phyloP scores from a whole-genome alignment of 352 stramenopile genomes.

The Plasmopara viticola region DNA sequence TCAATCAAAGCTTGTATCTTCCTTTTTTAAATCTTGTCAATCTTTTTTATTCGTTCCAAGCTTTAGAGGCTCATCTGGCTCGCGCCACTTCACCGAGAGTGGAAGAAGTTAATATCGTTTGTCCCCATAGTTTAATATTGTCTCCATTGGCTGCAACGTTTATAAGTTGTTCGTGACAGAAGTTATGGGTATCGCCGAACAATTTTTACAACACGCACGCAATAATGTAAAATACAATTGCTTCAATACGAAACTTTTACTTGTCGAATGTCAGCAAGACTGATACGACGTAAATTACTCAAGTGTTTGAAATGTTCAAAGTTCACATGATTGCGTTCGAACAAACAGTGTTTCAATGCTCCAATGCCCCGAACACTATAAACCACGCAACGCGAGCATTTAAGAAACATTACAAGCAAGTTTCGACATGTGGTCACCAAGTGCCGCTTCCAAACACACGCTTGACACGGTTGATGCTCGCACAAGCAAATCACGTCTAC shows the following conservation, averaged over 20 bases:
- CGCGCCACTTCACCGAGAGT: conserved; percentile 50
- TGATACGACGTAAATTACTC: conserved; percentile 60
- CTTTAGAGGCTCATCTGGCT: conserved; percentile 44
- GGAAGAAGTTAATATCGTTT: conserved; percentile 82
- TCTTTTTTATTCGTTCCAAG: conserved; percentile 80
- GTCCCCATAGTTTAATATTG: conserved; percentile 81
- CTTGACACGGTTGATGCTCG: conserved; percentile 28
- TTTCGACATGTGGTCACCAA: conserved; percentile 9
- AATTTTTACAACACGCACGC: conserved; percentile 68
- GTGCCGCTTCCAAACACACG: conserved; percentile 16
- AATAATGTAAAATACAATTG: conserved; percentile 86
- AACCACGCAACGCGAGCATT: conserved; percentile 70
- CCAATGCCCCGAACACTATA: conserved; percentile 73
- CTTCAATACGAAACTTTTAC: conserved; percentile 53
- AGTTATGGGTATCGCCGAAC: conserved; percentile 69
- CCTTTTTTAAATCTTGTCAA: conserved; percentile 58
- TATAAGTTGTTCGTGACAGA: conserved; percentile 71
- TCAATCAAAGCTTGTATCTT: conserved; percentile 72
- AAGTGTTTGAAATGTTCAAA: conserved; percentile 54
- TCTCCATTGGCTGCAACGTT: conserved; percentile 58
- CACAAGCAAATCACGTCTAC: conserved; percentile 23
- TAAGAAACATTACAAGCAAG: conserved; percentile 24
- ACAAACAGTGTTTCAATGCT: conserved; percentile 77
- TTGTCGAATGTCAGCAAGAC: conserved; percentile 61
- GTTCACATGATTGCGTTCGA: conserved; percentile 79